Evolutionary conservation across 768 basidiomycete species (phyloP), one percentile per base, ranked within the genome.

Genomic region (Rubroboletus pulcherrimus): DNA sequence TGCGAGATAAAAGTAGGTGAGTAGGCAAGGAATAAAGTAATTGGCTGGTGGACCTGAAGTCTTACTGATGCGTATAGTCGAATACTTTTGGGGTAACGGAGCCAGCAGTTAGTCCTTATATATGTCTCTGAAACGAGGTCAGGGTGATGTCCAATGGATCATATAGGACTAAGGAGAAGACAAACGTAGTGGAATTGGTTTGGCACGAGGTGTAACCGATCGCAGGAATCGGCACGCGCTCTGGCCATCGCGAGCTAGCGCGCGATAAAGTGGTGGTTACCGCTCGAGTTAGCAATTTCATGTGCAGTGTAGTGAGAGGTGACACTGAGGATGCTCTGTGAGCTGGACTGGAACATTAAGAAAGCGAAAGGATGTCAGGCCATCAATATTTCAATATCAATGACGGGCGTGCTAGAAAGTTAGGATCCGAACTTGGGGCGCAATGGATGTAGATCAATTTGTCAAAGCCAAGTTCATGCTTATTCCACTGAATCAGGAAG

Each of bases 91-190:
- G 55, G 43, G 56, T 44, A 31, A 57, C 59, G 54, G 55, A 46
- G 61, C 51, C 46, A 49, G 58, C 46, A 56, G 58, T 59, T 71
- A 50, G 42, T 51, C 43, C 49, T 64, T 69, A 65, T 72, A 64
- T 68, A 63, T 56, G 58, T 62, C 62, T 54, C 51, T 66, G 66
- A 67, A 77, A 78, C 70, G 77, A 77, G 77, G 76, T 68, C 65
- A 64, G 62, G 66, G 69, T 71, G 69, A 63, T 67, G 57, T 65
- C 50, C 56, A 45, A 54, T 48, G 47, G 54, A 63, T 62, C 59
- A 60, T 59, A 55, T 66, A 54, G 58, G 53, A 63, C 61, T 44
- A 62, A 58, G 49, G 54, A 60, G 45, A 59, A 62, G 58, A 61
- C 66, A 60, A 66, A 64, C 54, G 65, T 51, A 63, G 63, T 61